Evolutionary conservation across 1,284 basidiomycete species (phyloP).

Genomic region (Melampsora larici-populina): DNA sequence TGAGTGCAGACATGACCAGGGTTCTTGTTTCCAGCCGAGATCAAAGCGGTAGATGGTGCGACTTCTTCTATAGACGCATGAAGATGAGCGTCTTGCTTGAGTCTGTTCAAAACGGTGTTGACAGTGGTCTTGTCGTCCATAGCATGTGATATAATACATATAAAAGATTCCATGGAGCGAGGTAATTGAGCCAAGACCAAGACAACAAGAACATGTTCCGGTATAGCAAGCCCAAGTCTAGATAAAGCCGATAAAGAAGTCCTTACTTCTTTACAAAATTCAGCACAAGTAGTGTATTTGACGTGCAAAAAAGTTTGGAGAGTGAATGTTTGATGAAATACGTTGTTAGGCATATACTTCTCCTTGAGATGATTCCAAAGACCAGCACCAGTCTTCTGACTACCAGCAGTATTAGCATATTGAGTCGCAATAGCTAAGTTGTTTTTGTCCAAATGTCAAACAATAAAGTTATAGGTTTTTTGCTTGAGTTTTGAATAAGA

Average conservation of each 20-base stretch:
- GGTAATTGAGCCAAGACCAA: background rate
- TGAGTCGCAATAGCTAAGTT: background rate
- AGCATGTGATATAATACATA: background rate
- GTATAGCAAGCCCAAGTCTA: background rate
- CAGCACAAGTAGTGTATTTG: background rate
- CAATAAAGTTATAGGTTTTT: too few relatives aligned
- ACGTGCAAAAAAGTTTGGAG: background rate
- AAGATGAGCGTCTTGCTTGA: background rate
- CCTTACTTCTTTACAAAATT: background rate
- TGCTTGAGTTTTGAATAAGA: background rate
- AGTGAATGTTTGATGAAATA: background rate
- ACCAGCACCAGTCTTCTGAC: background rate
- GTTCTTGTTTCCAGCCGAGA: too few relatives aligned
- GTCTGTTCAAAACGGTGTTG: background rate
- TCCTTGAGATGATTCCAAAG: background rate
- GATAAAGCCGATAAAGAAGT: background rate
- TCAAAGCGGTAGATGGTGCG: background rate
- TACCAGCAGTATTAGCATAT: background rate
- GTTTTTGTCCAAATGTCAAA: background rate
- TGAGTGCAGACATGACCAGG: background rate
- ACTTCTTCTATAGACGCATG: background rate
- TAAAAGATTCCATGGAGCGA: background rate
- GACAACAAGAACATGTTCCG: background rate
- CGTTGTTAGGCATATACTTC: background rate
- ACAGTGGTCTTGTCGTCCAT: background rate